Evolutionary conservation across 2,329 filamentous ascomycete genomes (phyloP).

Genomic region (Aspergillus sp.): DNA sequence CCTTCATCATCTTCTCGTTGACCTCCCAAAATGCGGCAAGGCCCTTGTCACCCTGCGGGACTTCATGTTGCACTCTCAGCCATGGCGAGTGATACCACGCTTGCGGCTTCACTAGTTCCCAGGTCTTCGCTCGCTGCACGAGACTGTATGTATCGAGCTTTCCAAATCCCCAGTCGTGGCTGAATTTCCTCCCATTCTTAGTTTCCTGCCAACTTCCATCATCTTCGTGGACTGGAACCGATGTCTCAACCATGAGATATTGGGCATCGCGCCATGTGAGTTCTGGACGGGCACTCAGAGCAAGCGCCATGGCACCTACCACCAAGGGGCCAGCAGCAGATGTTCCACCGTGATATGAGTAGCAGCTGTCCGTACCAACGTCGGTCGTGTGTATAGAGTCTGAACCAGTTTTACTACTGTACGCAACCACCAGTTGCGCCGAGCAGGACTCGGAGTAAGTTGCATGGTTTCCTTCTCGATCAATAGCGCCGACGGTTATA

Average conservation of each 20-base stretch:
- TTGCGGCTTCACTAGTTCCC: conserved; percentile 88
- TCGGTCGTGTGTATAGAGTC: conserved; percentile 97
- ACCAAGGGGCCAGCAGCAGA: conserved; percentile 92
- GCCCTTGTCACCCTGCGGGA: conserved; percentile 82
- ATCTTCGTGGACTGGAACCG: conserved; percentile 74
- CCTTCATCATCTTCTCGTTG: conserved; percentile 73
- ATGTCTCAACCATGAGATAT: conserved; percentile 82
- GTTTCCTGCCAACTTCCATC: conserved; percentile 79
- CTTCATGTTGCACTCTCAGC: conserved; percentile 81
- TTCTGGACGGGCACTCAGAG: conserved; percentile 79
- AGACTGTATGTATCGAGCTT: conserved; percentile 87
- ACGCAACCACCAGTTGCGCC: conserved; percentile 91
- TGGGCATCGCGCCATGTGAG: conserved; percentile 93
- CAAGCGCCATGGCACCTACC: conserved; percentile 87
- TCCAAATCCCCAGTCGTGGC: conserved; percentile 92
- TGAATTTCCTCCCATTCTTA: conserved; percentile 78
- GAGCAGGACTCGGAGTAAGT: conserved; percentile 97
- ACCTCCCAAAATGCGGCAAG: conserved; percentile 79
- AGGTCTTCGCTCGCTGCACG: conserved; percentile 81
- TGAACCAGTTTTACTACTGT: conserved; percentile 77
- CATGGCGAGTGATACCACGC: conserved; percentile 93
- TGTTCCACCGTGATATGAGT: conserved; percentile 82
- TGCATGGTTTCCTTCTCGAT: conserved; percentile 81
- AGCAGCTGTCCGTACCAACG: conserved; percentile 79
- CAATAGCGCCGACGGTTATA: conserved; percentile 91